A percentile compares a stretch with the other conserved stretches of the same genome.
phyloP scores from a whole-genome alignment of 805 yeast genomes.

The Ogataea corticis region DNA sequence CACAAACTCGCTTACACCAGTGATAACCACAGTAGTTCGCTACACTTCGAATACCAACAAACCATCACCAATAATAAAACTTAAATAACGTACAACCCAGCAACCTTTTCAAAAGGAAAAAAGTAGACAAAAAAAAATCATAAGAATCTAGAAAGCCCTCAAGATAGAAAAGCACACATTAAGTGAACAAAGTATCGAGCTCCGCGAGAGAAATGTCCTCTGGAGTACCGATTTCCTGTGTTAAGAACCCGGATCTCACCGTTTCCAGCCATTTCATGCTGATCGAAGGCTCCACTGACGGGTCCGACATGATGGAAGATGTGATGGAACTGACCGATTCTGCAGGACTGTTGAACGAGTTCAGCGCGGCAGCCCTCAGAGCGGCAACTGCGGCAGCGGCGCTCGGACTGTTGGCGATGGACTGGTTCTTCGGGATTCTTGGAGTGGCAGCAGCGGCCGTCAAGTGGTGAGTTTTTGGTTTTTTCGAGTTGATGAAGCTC shows the following conservation, averaged over 20 bases:
- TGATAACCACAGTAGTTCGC: constrained; percentile 7
- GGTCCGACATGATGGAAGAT: constrained; percentile 35
- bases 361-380: constrained; percentile 64
- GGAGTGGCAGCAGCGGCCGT: constrained; percentile 88
- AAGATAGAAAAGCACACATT: constrained; percentile 1
- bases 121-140: constrained; percentile 2
- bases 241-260: constrained; percentile 72
- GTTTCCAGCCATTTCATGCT: constrained; percentile 71
- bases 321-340: constrained; percentile 39
- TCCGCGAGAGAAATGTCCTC: constrained; percentile 78
- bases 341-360: constrained; percentile 43
- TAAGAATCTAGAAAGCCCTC: constrained; percentile 9
- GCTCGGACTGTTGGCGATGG: constrained; percentile 55
- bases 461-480: constrained; percentile 42
- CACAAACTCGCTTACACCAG: no score
- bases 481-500: constrained; percentile 57
- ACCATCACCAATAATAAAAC: constrained; percentile 5
- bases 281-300: constrained; percentile 37
- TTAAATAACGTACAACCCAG: constrained; percentile 16
- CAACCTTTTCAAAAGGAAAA: constrained; percentile 12
- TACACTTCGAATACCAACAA: no score
- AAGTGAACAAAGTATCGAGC: constrained; percentile 49
- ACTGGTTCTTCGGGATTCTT: constrained; percentile 60
- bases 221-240: constrained; percentile 77
- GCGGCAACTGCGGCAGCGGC: constrained; percentile 79